phyloP scores from a whole-genome alignment of 2,329 filamentous ascomycete genomes.

The Mollisiaceae sp. region DNA sequence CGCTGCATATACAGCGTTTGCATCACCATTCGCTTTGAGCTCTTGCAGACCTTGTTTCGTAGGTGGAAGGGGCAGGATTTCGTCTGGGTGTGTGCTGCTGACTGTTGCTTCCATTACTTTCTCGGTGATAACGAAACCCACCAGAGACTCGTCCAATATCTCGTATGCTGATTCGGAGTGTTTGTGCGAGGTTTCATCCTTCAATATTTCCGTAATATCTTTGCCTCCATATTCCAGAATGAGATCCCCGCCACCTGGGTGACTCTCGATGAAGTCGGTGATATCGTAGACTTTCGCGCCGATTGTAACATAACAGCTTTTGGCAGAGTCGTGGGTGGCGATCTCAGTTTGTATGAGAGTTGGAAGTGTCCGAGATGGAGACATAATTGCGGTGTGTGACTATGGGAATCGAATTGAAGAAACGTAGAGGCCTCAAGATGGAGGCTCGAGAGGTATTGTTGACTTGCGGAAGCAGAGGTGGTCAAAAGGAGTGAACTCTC shows the following conservation, averaged over 20 bases:
- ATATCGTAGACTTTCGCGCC: conserved; percentile 93
- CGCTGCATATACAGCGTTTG: conserved; percentile 53
- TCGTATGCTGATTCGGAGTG: conserved; percentile 97
- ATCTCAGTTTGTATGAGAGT: conserved; percentile 83
- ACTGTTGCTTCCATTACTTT: conserved; percentile 45
- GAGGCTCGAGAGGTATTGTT: conserved; percentile 2
- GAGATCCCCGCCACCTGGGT: conserved; percentile 88
- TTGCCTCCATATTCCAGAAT: conserved; percentile 90
- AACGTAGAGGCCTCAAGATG: conserved; percentile 7
- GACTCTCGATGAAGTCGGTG: conserved; percentile 86
- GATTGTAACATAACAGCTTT: conserved; percentile 93
- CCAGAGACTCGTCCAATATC: conserved; percentile 82
- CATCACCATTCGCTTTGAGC: conserved; percentile 46
- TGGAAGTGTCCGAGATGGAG: conserved; percentile 83
- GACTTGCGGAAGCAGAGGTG: conserved; percentile 1
- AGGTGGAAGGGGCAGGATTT: conserved; percentile 58
- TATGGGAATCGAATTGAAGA: not conserved
- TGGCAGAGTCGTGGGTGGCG: conserved; percentile 74
- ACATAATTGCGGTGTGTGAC: conserved; percentile 47
- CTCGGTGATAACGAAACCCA: conserved; percentile 77
- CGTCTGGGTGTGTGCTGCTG: conserved; percentile 44
- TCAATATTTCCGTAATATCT: conserved; percentile 82
- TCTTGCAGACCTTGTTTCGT: conserved; percentile 53
- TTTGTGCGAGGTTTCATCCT: conserved; percentile 79
- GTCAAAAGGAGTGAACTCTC: conserved; percentile 7